Evolutionary conservation across 1,139 yeast genomes (phyloP).

Genomic region (Debaryomyces psychrophilus): DNA sequence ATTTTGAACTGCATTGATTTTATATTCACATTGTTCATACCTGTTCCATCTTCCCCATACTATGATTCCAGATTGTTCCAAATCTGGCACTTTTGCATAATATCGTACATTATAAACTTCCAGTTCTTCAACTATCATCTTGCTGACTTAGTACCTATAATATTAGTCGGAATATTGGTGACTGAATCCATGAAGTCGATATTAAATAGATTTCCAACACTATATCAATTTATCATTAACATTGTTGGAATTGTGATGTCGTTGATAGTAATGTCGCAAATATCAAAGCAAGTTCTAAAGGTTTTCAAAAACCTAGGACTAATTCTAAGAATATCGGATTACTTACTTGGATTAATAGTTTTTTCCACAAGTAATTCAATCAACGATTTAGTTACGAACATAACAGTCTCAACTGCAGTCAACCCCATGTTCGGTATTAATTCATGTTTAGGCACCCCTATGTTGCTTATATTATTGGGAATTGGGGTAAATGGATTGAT

Average conservation of each 20-base stretch:
- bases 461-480: constrained; percentile 41
- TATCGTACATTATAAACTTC: constrained; percentile 23
- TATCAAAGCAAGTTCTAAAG: constrained; percentile 33
- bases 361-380: constrained; percentile 46
- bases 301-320: constrained; percentile 43
- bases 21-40: constrained; percentile 27
- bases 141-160: constrained; percentile 16
- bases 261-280: constrained; percentile 31
- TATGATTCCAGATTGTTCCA: constrained; percentile 5
- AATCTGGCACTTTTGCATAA: constrained; percentile 27
- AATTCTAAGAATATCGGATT: constrained; percentile 41
- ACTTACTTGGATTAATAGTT: constrained; percentile 42
- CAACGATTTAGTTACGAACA: constrained; percentile 45
- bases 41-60: constrained; percentile 15
- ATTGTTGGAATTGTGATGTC: constrained; percentile 31
- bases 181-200: neutral
- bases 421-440: constrained; percentile 44
- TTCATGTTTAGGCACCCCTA: constrained; percentile 48
- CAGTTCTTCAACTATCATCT: constrained; percentile 20
- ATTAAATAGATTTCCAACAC: neutral
- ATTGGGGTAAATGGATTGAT: constrained; percentile 42
- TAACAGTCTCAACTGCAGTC: constrained; percentile 38
- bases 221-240: constrained; percentile 16
- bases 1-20: constrained; percentile 18
- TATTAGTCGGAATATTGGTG: constrained; percentile 9